These are phyloP conservation scores for Austroboletus novae-zelandiae DNA, from an alignment of 1,284 basidiomycete genomes.

Conservation along the genomic window DNA sequence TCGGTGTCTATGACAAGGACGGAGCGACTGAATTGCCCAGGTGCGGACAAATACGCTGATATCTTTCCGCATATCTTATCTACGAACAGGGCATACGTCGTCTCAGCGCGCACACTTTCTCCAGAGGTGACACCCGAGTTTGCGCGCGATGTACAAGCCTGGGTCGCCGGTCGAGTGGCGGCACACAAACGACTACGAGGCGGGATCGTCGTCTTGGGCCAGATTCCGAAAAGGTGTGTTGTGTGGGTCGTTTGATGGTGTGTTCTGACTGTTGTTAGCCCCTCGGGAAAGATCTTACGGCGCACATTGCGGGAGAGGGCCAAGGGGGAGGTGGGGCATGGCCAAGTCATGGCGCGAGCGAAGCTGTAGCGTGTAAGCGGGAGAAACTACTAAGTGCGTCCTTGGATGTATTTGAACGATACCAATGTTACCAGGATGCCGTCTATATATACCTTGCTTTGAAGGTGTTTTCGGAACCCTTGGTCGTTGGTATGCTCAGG, in stretches of 20 bases:
- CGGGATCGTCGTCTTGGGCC: conserved; percentile 55
- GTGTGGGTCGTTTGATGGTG: background rate
- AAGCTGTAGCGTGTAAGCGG: conserved; percentile 4
- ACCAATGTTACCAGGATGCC: too few relatives aligned
- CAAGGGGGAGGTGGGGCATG: conserved; percentile 42
- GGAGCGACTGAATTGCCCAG: conserved; percentile 78
- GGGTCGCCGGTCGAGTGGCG: conserved; percentile 64
- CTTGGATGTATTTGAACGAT: too few relatives aligned
- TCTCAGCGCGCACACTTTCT: conserved; percentile 29
- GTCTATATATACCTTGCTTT: too few relatives aligned
- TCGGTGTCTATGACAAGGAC: conserved; percentile 59
- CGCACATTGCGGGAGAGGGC: conserved; percentile 60
- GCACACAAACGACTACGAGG: conserved; percentile 66
- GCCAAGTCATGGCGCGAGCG: conserved; percentile 16
- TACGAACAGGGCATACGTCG: conserved; percentile 63
- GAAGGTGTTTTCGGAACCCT: too few relatives aligned
- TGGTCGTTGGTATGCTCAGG: too few relatives aligned
- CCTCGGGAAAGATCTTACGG: conserved; percentile 71
- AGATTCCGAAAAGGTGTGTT: conserved; percentile 65
- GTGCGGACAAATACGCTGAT: conserved; percentile 33
- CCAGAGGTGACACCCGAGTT: conserved; percentile 42
- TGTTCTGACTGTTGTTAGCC: conserved; percentile 36
- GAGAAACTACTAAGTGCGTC: too few relatives aligned
- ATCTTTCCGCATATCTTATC: background rate
- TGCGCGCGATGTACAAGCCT: conserved; percentile 50